These are phyloP conservation scores for Mariannaea sp. DNA, from an alignment of 2,329 filamentous ascomycete species.

Conservation along the genomic window DNA sequence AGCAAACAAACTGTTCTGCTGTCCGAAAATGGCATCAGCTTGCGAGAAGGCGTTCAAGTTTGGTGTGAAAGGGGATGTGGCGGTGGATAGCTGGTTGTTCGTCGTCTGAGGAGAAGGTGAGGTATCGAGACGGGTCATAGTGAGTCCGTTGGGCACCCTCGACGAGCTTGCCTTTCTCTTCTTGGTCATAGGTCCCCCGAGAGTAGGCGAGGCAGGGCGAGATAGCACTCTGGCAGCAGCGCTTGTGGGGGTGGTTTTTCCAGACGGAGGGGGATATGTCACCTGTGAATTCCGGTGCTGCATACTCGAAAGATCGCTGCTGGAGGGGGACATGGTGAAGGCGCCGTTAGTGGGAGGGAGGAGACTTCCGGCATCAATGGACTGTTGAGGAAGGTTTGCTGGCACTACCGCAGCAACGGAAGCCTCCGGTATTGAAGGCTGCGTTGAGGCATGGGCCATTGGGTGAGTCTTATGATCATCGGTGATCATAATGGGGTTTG, in stretches of 20 bases:
- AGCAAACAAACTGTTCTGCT: slow-evolving; percentile 50
- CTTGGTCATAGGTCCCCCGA: slow-evolving; percentile 71
- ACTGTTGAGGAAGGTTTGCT: slow-evolving; percentile 22
- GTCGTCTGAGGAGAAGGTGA: slow-evolving; percentile 49
- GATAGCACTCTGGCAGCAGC: slow-evolving; percentile 56
- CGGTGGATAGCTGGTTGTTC: slow-evolving; percentile 45
- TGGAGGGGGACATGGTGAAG: slow-evolving; percentile 64
- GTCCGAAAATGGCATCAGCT: slow-evolving; percentile 53
- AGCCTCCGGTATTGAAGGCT: slow-evolving; percentile 38
- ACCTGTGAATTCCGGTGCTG: slow-evolving; percentile 56
- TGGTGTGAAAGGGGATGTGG: slow-evolving; percentile 60
- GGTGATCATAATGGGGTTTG: slow-evolving; percentile 92
- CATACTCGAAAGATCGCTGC: slow-evolving; percentile 65
- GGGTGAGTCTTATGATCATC: slow-evolving; percentile 93
- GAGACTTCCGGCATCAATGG: slow-evolving; percentile 40
- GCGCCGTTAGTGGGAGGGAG: slow-evolving; percentile 45
- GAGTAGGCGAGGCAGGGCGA: slow-evolving; percentile 73
- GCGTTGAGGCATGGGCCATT: slow-evolving; percentile 37
- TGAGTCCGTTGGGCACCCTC: slow-evolving; percentile 73
- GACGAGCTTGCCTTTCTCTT: slow-evolving; percentile 79
- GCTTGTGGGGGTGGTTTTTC: slow-evolving; percentile 41
- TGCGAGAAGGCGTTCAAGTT: slow-evolving; percentile 51
- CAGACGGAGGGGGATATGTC: slow-evolving; percentile 40
- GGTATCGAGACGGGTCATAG: slow-evolving; percentile 82
- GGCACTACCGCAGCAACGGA: slow-evolving; percentile 22